These are phyloP conservation scores for Phytophthora sojae DNA, from an alignment of 352 stramenopile genomes.

Conservation along the genomic window DNA sequence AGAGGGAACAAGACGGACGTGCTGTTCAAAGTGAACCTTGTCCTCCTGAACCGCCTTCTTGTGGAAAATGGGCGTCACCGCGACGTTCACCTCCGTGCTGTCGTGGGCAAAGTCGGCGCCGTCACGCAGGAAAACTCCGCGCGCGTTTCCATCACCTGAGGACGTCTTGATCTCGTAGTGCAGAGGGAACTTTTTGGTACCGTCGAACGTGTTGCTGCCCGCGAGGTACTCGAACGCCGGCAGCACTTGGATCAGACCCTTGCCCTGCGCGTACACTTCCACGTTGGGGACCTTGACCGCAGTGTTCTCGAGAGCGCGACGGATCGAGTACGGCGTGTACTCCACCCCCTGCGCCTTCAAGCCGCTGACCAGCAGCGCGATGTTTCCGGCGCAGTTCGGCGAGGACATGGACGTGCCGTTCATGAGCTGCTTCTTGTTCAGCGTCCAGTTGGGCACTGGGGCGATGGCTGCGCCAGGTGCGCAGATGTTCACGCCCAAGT, in stretches of 20 bases:
- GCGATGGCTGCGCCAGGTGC: slow-evolving; percentile 96
- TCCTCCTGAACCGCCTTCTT: slow-evolving; percentile 81
- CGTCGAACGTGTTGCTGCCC: slow-evolving; percentile 62
- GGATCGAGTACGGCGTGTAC: slow-evolving; percentile 91
- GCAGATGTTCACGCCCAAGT: slow-evolving; percentile 91
- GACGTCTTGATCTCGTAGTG: slow-evolving; percentile 62
- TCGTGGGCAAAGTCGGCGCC: slow-evolving; percentile 77
- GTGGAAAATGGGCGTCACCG: slow-evolving; percentile 90
- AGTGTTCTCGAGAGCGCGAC: slow-evolving; percentile 89
- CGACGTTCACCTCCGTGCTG: slow-evolving; percentile 84
- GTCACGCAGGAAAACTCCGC: slow-evolving; percentile 89
- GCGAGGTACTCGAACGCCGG: slow-evolving; percentile 78
- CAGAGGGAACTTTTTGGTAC: slow-evolving; percentile 68
- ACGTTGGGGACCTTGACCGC: slow-evolving; percentile 70
- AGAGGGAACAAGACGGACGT: slow-evolving; percentile 84
- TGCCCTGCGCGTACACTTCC: slow-evolving; percentile 79
- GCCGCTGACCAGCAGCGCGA: slow-evolving; percentile 93
- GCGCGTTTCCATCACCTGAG: slow-evolving; percentile 51
- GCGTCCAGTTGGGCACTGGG: slow-evolving; percentile 94
- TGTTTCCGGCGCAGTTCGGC: slow-evolving; percentile 94
- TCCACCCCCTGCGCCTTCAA: slow-evolving; percentile 83
- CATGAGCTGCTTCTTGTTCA: slow-evolving; percentile 97
- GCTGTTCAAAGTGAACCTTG: slow-evolving; percentile 91
- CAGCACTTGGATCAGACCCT: slow-evolving; percentile 83
- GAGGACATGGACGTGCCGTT: slow-evolving; percentile 98